Evolutionary conservation across 495 filamentous ascomycete genomes (phyloP).

Genomic region (Penicillium coprophilum): DNA sequence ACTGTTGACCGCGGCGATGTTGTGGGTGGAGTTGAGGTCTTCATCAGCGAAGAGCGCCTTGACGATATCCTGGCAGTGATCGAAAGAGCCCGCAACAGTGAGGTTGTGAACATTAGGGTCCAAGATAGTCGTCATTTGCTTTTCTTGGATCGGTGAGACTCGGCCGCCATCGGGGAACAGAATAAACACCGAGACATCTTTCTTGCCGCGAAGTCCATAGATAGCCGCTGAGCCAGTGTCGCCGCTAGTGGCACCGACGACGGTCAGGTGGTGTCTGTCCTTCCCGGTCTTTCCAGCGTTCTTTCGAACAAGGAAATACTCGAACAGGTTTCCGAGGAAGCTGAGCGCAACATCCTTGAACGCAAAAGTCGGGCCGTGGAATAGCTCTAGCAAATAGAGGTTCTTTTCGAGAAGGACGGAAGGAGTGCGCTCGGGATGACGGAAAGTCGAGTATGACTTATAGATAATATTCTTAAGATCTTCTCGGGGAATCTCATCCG

Average conservation of each 20-base stretch:
- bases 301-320: conserved; percentile 85
- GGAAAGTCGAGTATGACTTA: conserved; percentile 83
- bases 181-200: conserved; percentile 91
- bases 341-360: conserved; percentile 89
- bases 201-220: conserved; percentile 95
- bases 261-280: conserved; percentile 81
- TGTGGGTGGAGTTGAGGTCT: conserved; percentile 68
- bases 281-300: conserved; percentile 71
- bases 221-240: conserved; percentile 96
- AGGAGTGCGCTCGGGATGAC: conserved; percentile 55
- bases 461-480: conserved; percentile 81
- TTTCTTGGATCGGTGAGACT: conserved; percentile 77
- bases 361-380: conserved; percentile 94
- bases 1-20: conserved; percentile 25
- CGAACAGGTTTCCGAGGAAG: conserved; percentile 92
- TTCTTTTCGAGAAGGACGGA: conserved; percentile 67
- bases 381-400: conserved; percentile 86
- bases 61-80: conserved; percentile 95
- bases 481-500: conserved; percentile 71
- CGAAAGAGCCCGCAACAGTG: conserved; percentile 82
- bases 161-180: conserved; percentile 79
- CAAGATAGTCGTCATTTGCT: conserved; percentile 89
- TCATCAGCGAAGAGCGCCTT: conserved; percentile 80
- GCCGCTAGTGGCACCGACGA: conserved; percentile 88
- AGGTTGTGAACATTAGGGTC: conserved; percentile 89